A percentile compares a stretch with the other conserved stretches of the same genome.
Conservation (phyloP, 768 basidiomycete species). For the Russula brevipes region DNA sequence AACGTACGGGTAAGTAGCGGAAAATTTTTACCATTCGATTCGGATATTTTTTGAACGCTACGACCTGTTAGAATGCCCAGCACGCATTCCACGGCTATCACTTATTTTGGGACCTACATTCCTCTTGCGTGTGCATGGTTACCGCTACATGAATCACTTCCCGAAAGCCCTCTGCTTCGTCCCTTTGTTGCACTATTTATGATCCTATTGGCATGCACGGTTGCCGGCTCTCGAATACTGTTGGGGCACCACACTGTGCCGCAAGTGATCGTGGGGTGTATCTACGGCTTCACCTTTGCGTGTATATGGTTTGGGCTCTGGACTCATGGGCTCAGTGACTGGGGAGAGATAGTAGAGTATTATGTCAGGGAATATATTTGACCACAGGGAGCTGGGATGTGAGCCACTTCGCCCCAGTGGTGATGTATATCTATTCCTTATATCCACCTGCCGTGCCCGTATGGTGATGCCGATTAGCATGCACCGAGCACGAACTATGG, state of each 20-base stretch:
- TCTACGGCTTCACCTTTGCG: conserved; percentile 52
- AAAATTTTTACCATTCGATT: background rate
- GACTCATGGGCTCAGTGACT: conserved; percentile 36
- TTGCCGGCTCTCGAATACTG: conserved; percentile 64
- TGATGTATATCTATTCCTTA: background rate
- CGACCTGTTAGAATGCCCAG: conserved; percentile 63
- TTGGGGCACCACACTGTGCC: conserved; percentile 71
- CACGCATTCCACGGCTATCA: conserved; percentile 69
- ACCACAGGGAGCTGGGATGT: background rate
- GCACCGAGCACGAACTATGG: background rate
- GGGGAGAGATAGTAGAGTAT: conserved; percentile 28
- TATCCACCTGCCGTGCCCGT: background rate
- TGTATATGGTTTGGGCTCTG: conserved; percentile 55
- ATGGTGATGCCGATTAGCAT: background rate
- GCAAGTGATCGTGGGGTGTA: conserved; percentile 58
- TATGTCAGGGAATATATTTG: conserved; percentile 14
- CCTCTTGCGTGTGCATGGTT: conserved; percentile 52
- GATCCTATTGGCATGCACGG: conserved; percentile 49
- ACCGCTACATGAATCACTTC: conserved; percentile 54
- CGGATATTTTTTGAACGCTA: background rate
- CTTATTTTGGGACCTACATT: conserved; percentile 59
- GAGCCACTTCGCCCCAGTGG: background rate
- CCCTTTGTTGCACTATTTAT: conserved; percentile 42
- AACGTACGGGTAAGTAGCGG: conserved; percentile 57
- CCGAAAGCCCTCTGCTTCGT: conserved; percentile 37